These are phyloP conservation scores for Aphanomyces invadans DNA, from an alignment of 352 stramenopile genomes.

Conservation along the genomic window DNA sequence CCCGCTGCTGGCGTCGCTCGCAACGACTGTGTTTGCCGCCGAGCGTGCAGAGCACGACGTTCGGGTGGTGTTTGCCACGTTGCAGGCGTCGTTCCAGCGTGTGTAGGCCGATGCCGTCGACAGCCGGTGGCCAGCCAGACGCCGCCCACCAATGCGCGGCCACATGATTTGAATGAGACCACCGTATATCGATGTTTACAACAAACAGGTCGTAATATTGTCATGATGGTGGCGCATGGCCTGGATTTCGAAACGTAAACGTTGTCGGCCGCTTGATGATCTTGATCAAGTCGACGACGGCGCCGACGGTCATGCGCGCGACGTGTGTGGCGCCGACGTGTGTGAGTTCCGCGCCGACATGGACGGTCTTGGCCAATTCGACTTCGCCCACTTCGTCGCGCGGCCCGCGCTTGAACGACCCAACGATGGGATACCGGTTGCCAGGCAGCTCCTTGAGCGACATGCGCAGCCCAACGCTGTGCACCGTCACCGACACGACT, in stretches of 20 bases:
- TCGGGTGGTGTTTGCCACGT: constrained; percentile 63
- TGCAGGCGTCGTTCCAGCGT: constrained; percentile 55
- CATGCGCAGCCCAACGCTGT: neutral
- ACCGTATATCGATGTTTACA: too few species aligned
- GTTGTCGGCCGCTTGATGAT: neutral
- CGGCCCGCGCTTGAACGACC: neutral
- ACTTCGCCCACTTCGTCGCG: neutral
- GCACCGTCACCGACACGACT: neutral
- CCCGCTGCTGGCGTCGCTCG: constrained; percentile 42
- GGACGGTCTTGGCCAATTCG: neutral
- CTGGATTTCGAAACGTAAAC: constrained; percentile 10
- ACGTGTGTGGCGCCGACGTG: neutral
- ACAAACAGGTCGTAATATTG: neutral
- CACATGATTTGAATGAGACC: neutral
- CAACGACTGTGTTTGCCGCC: constrained; percentile 45
- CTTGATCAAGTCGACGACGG: constrained; percentile 2
- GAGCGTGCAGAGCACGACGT: constrained; percentile 53
- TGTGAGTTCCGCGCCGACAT: constrained; percentile 3
- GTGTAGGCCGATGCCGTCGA: neutral
- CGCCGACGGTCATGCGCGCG: neutral
- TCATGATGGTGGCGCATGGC: too few species aligned
- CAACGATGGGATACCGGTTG: constrained; percentile 15
- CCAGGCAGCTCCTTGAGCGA: neutral
- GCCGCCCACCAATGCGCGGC: too few species aligned
- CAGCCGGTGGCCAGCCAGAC: too few species aligned